These are phyloP conservation scores for Phytophthora niederhauseri DNA, from an alignment of 352 stramenopile genomes.

Conservation along the genomic window DNA sequence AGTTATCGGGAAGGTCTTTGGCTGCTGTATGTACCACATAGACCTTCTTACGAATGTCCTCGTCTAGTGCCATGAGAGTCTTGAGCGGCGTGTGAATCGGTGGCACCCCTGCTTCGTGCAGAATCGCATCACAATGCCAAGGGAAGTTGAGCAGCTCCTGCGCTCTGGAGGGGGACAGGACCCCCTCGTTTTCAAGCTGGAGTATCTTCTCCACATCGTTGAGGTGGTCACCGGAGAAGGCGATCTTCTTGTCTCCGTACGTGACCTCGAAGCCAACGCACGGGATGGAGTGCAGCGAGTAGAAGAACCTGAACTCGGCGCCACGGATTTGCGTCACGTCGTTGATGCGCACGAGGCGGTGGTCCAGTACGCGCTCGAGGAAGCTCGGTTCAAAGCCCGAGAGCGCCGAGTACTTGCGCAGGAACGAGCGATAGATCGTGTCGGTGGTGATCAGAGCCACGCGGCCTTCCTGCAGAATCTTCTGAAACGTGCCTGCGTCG, in stretches of 20 bases:
- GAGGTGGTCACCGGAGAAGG: conserved; percentile 96
- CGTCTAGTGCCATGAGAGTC: conserved; percentile 91
- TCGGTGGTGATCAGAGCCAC: conserved; percentile 96
- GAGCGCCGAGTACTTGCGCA: conserved; percentile 96
- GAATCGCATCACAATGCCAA: conserved; percentile 93
- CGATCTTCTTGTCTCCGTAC: conserved; percentile 95
- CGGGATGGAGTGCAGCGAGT: conserved; percentile 96
- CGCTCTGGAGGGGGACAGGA: conserved; percentile 84
- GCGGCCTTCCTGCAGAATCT: conserved; percentile 94
- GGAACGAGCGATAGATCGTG: conserved; percentile 97
- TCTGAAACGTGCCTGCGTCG: conserved; percentile 97
- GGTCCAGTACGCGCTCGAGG: conserved; percentile 92
- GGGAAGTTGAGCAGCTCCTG: conserved; percentile 95
- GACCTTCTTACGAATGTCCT: conserved; percentile 90
- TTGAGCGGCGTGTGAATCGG: conserved; percentile 96
- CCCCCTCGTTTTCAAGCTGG: conserved; percentile 79
- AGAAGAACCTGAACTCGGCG: conserved; percentile 96
- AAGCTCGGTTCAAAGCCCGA: conserved; percentile 92
- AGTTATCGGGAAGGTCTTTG: conserved; percentile 76
- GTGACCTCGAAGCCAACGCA: conserved; percentile 95
- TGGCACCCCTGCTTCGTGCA: conserved; percentile 95
- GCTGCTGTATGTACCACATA: conserved; percentile 96
- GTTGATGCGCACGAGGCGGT: conserved; percentile 93
- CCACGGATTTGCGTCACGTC: conserved; percentile 94
- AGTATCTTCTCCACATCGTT: conserved; percentile 94